A percentile compares a stretch with the other conserved stretches of the same genome.
Conservation (phyloP, 495 filamentous ascomycete genomes). For the Aspergillus avenaceus region DNA sequence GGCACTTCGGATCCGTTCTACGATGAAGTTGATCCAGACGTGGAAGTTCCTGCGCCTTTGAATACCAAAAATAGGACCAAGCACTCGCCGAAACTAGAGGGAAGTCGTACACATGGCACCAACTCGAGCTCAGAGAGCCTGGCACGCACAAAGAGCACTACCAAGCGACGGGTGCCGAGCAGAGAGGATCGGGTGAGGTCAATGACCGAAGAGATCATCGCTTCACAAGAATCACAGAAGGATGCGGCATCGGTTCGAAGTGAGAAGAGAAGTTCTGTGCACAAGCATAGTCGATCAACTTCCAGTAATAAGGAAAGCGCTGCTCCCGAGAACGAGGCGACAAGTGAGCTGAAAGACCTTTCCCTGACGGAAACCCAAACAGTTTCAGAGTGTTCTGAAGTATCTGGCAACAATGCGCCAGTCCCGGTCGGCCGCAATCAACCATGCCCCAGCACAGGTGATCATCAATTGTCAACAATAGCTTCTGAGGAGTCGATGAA, state of each 20-base stretch:
- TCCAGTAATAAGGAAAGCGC: slow-evolving; percentile 14
- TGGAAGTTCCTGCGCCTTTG: slow-evolving; percentile 42
- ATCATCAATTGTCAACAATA: slow-evolving; percentile 72
- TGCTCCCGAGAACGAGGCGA: slow-evolving; percentile 17
- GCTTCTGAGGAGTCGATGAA: slow-evolving; percentile 59
- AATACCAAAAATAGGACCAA: slow-evolving; percentile 35
- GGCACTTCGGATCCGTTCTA: slow-evolving; percentile 70
- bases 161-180: slow-evolving; percentile 24
- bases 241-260: slow-evolving; percentile 7
- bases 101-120: slow-evolving; percentile 6
- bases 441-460: slow-evolving; percentile 58
- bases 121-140: slow-evolving; percentile 24
- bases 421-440: slow-evolving; percentile 39
- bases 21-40: slow-evolving; percentile 38
- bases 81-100: slow-evolving; percentile 22
- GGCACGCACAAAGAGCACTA: slow-evolving; percentile 23
- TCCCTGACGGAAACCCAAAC: slow-evolving; percentile 2
- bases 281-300: slow-evolving; percentile 11
- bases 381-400: slow-evolving; percentile 35
- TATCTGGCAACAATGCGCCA: slow-evolving; percentile 35
- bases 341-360: slow-evolving; percentile 25
- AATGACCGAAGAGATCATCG: slow-evolving; percentile 6
- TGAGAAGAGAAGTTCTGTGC: slow-evolving; percentile 7
- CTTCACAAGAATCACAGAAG: slow-evolving; percentile 6
- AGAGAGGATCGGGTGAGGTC: slow-evolving; percentile 16